Evolutionary conservation across 1,284 basidiomycete genomes (phyloP), one percentile per base, ranked within the genome.

Genomic region (Bondarzewia mesenterica): DNA sequence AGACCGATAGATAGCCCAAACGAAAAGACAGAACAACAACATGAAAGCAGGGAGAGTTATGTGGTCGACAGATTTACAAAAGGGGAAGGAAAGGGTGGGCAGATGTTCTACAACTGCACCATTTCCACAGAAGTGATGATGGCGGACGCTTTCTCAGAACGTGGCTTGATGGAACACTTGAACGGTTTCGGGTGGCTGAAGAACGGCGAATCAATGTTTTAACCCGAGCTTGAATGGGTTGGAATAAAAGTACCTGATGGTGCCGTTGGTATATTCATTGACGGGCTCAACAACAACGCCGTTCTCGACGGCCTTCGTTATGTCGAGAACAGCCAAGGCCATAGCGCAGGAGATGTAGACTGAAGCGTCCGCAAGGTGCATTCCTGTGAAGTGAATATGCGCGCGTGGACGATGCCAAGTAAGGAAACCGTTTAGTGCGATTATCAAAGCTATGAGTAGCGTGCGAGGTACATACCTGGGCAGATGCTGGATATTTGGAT

Each of bases 311-410:
- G 16, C 21, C 25, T 44, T 48, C 22, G 50, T 36, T 18, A 62
- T 57, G 29, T 37, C 54, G 40, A 49, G 60, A 7, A 52, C 47
- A 2, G 60, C 52, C 7, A 61, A 42, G 8, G 51, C 49, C 44
- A 48, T 58, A 7, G 57, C 59, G 25, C 57, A 51, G 7, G 52
- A 52, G 22, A 62, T 53, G 40, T 56, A 61, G 3, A 60, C 18
- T 10, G 54, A 49, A 0, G 53, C 56, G 12, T 62, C 57, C 21
- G 50, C 46, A 15, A 51, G 35, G 14, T 43, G 6, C 25, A 15
- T 7, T 18, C 48, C 48, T n/a, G 12, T 21, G 7, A 40, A 8
- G 18, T 40, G 12, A 40, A n/a, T n/a, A n/a, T n/a, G n/a, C n/a
- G n/a, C n/a, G n/a, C n/a, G n/a, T n/a, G n/a, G n/a, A n/a, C n/a